Evolutionary conservation across 1,139 yeast species (phyloP).

Genomic region (Zygosaccharomyces sapae): DNA sequence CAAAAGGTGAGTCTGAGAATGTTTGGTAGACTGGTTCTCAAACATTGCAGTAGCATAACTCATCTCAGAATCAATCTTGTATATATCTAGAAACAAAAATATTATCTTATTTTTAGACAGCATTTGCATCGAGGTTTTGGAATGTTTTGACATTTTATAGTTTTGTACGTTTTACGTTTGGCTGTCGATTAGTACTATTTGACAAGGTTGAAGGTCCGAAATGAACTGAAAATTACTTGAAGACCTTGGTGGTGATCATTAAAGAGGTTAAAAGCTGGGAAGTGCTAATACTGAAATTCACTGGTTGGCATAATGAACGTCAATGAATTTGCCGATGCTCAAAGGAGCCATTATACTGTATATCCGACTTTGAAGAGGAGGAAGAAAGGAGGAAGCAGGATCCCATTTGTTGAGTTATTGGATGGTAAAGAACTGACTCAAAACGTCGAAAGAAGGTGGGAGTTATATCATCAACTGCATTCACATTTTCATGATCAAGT

Average conservation of each 20-base stretch:
- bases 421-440: slow-evolving; percentile 39
- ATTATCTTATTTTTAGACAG: too few species aligned
- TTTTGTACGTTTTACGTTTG: slow-evolving; percentile 5
- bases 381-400: slow-evolving; percentile 12
- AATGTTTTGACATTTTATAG: not conserved
- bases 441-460: slow-evolving; percentile 37
- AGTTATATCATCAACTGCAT: slow-evolving; percentile 34
- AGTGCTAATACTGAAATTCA: not conserved
- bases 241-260: too few species aligned
- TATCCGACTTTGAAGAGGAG: slow-evolving; percentile 19
- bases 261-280: not conserved
- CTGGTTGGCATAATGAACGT: slow-evolving; percentile 19
- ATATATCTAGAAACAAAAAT: not conserved
- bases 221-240: too few species aligned
- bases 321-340: slow-evolving; percentile 34
- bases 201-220: not conserved
- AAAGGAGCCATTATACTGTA: slow-evolving; percentile 29
- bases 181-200: not conserved
- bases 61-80: not conserved
- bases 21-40: slow-evolving; percentile 42
- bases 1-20: slow-evolving; percentile 81
- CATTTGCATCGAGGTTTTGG: not conserved
- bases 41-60: not conserved
- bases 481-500: slow-evolving; percentile 34
- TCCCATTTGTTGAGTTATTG: slow-evolving; percentile 40